Conservation (phyloP, 2,329 filamentous ascomycete genomes). For the Ceratocystis alfenasii region DNA sequence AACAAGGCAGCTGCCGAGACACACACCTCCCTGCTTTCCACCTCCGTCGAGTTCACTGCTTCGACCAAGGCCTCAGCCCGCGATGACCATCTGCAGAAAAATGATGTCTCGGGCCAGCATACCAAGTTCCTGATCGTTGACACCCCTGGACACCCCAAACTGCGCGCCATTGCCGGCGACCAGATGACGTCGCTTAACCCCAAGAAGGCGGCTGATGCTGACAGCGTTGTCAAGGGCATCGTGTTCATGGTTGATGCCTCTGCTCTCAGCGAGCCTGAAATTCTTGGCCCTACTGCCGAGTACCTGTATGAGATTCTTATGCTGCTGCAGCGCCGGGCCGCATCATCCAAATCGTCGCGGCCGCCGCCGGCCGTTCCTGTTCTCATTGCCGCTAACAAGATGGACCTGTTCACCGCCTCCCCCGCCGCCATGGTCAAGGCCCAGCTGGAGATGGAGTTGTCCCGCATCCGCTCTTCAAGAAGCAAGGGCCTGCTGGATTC, state of each 20-base stretch:
- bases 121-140: slow-evolving; percentile 69
- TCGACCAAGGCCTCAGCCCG: slow-evolving; percentile 35
- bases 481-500: slow-evolving; percentile 75
- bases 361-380: slow-evolving; percentile 54
- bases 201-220: slow-evolving; percentile 25
- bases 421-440: slow-evolving; percentile 64
- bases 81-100: slow-evolving; percentile 43
- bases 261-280: slow-evolving; percentile 46
- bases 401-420: slow-evolving; percentile 86
- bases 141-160: slow-evolving; percentile 90
- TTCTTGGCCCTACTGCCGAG: slow-evolving; percentile 59
- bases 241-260: slow-evolving; percentile 86
- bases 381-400: slow-evolving; percentile 84
- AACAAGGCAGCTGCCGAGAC: slow-evolving; percentile 37
- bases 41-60: slow-evolving; percentile 44
- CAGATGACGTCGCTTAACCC: slow-evolving; percentile 25
- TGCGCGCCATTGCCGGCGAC: slow-evolving; percentile 53
- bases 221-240: slow-evolving; percentile 52
- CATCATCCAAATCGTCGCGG: slow-evolving; percentile 35
- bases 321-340: slow-evolving; percentile 60
- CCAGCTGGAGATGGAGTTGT: slow-evolving; percentile 68
- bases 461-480: slow-evolving; percentile 61
- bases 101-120: slow-evolving; percentile 43
- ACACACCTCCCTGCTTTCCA: slow-evolving; percentile 43
- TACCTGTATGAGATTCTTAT: slow-evolving; percentile 89